Evolutionary conservation across 345 rosid genomes (phyloP).

Genomic region (Sonneratia caseolaris): DNA sequence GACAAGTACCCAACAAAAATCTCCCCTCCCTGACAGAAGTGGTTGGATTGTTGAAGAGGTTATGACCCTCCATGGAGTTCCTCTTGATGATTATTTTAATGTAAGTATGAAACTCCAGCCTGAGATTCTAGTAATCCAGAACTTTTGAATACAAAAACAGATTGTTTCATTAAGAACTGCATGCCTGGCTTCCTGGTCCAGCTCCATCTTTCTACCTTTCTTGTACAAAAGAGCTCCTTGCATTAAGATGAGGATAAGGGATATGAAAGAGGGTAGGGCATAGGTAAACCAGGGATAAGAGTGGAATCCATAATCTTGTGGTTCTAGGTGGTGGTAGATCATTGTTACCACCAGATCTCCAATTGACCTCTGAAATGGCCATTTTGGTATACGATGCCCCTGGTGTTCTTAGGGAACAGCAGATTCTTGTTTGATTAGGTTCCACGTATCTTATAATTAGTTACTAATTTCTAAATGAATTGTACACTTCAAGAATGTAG

Average conservation of each 20-base stretch:
- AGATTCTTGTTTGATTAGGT: not conserved
- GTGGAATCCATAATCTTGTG: not conserved
- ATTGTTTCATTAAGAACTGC: not conserved
- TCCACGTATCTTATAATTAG: not conserved
- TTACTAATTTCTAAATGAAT: not conserved
- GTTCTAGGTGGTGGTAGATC: not conserved
- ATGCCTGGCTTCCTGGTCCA: not conserved
- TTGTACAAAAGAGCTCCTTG: not conserved
- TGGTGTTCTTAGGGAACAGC: not conserved
- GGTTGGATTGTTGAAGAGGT: slow-evolving; percentile 92
- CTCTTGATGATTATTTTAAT: slow-evolving; percentile 81
- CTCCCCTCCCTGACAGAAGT: slow-evolving; percentile 44
- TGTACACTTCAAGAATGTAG: not conserved
- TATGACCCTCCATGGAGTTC: slow-evolving; percentile 86
- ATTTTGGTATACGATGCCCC: not conserved
- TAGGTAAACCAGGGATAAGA: not conserved
- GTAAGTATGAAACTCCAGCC: slow-evolving; percentile 24
- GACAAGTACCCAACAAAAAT: slow-evolving; percentile 84
- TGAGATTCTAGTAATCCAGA: not conserved
- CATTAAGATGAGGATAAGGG: not conserved
- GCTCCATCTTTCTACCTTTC: not conserved
- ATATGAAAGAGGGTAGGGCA: not conserved
- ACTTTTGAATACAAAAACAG: not conserved
- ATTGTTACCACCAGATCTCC: not conserved
- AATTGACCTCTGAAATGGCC: not conserved